Evolutionary conservation across 441 rosid species (phyloP), one percentile per base, ranked within the genome.

Genomic region (Adansonia rubrostipa): DNA sequence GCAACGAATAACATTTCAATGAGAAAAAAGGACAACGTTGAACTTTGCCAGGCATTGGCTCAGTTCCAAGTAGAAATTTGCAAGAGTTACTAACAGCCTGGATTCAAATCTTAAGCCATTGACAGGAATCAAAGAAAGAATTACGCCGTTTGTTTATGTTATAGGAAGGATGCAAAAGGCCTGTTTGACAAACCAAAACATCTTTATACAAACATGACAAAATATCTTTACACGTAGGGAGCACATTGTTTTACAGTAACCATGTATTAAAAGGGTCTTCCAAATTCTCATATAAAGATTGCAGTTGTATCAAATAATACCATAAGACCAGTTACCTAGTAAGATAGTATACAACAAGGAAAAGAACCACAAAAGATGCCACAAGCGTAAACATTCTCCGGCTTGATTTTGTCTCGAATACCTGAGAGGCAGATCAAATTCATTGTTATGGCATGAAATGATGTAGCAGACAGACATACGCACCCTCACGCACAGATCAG

Each of bases 341-440:
- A 24, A 24, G 92, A 76, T 93, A 93, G 92, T 97, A 92, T 81
- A 95, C 80, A 58, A 93, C 80, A 72, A 93, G 87, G 90, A 97
- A 97, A 80, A 93, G 74, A 74, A 89, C 95, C 74, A 95, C 89
- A 24, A 97, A 92, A 14, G 95, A 92, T 42, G 97, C 98, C 83
- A 93, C 98, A 2, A 95, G 95, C 44, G 92, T 88, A 82, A 90
- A 80, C 95, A 94, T 92, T 88, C 92, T 86, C 84, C 94, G 83
- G 91, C 96, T 93, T 58, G 99, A 93, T 86, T 90, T 97, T 9
- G 98, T 94, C 84, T 97, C 99, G 60, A 97, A 95, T 36, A 92
- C 99, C 99, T 97, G 72, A 67, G 42, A 20, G 48, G 64, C 45
- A 63, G 80, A 80, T 66, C 19, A 24, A 33, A 78, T 60, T 68